Conservation (phyloP, 352 stramenopile species). For the Globisporangium nodosum region DNA sequence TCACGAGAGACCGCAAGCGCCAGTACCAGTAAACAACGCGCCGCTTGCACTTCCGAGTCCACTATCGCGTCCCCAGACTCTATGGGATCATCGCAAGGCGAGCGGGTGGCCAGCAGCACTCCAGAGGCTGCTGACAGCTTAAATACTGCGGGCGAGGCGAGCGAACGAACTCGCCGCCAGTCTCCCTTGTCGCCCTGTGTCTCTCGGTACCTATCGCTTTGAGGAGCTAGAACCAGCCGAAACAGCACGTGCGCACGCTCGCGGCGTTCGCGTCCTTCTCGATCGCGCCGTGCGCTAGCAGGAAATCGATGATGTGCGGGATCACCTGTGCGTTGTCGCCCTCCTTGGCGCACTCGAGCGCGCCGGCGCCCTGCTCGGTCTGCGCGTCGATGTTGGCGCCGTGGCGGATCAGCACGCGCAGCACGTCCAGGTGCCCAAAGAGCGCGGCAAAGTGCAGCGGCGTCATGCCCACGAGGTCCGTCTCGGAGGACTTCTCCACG, state of each 20-base stretch:
- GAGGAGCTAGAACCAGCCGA: slow-evolving; percentile 7
- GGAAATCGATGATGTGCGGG: slow-evolving; percentile 14
- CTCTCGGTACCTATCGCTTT: background rate
- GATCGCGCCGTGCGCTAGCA: slow-evolving; percentile 11
- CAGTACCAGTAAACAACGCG: no score
- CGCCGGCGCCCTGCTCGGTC: slow-evolving; percentile 12
- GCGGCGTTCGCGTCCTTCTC: slow-evolving; percentile 10
- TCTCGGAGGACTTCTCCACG: slow-evolving; percentile 6
- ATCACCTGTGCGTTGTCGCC: slow-evolving; percentile 14
- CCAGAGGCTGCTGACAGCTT: background rate
- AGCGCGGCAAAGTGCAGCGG: slow-evolving; percentile 16
- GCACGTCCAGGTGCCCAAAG: slow-evolving; percentile 13
- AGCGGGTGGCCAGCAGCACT: background rate
- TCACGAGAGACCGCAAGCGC: no score
- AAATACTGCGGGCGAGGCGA: no score
- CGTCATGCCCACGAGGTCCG: slow-evolving; percentile 16
- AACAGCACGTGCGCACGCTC: slow-evolving; percentile 12
- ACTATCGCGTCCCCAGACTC: background rate
- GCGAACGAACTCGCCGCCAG: no score
- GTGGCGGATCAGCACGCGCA: slow-evolving; percentile 11
- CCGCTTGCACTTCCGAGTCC: no score
- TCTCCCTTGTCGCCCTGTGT: no score
- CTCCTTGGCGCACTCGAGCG: slow-evolving; percentile 16
- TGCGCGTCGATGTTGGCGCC: slow-evolving; percentile 15
- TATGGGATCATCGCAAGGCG: background rate